Base-by-base conservation (phyloP, 2,329 filamentous ascomycete genomes). In the Botryotinia narcissicola region DNA sequence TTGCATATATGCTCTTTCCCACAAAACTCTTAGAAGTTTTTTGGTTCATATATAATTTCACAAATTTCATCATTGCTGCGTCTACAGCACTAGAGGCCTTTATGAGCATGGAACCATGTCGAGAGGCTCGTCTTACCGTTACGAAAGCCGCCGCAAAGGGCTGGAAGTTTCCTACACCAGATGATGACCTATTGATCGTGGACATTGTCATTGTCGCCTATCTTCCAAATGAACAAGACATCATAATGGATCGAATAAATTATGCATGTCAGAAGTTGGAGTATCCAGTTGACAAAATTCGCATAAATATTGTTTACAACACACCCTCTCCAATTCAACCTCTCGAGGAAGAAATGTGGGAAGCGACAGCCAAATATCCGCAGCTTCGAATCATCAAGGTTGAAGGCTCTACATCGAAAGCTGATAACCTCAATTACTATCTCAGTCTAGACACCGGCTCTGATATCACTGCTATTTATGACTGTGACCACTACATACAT, bases 401-500 rank as follows among this genome's bases (percentile, higher is more conserved):
- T 3, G 83, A 83, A 1, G 82, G 83, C 71, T 86, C 84, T 12
- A 86, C 82, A 20, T 86, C 84, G 0, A 86, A 86, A 74, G 85
- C 85, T 29, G 84, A 86, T 78, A 86, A 86, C 70, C 79, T 86
- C 69, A 86, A 86, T 78, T 83, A 85, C 77, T 86, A 84, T 76
- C 82, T 85, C 76, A 81, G 80, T 8, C 78, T 85, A 35, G 78
- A 84, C n/a, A 85, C 83, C 12, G 83, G 82, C 22, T 82, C 84
- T 7, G 83, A 86, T 62, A 78, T 85, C 66, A 84, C 83, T 75
- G 84, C 84, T 32, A 84, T 86, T 67, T 86, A 84, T 77, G 85
- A 86, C 77, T 85, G 83, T 74, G 85, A 86, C 74, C 85, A 86
- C 77, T 85, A 85, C 73, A 84, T 84, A 18, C 85, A 86, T 72